Conservation (phyloP, 108 stramenopile species). For the Poteriospumella lacustris region DNA sequence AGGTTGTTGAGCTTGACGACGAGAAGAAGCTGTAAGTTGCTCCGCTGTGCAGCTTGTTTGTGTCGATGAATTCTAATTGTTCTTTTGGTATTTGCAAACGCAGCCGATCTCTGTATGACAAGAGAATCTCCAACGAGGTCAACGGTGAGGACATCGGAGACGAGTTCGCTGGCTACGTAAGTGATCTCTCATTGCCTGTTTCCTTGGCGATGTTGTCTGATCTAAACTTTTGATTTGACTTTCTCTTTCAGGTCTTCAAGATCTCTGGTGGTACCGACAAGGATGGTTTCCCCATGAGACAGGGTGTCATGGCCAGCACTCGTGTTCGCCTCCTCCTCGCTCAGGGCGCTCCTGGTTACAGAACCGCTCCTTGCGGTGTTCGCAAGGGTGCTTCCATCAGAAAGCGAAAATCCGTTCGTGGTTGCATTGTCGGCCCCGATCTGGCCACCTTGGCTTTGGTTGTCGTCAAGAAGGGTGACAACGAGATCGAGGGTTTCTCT, state of each 20-base stretch:
- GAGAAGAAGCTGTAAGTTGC: slow-evolving; percentile 77
- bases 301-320: slow-evolving; percentile 94
- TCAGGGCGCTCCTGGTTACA: slow-evolving; percentile 69
- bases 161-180: slow-evolving; percentile 88
- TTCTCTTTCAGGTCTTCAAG: slow-evolving; percentile 65
- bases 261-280: slow-evolving; percentile 99
- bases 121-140: slow-evolving; percentile 96
- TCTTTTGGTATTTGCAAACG: neutral
- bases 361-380: slow-evolving; percentile 58
- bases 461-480: slow-evolving; percentile 86
- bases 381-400: too few relatives aligned
- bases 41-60: neutral
- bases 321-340: slow-evolving; percentile 89
- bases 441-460: slow-evolving; percentile 97
- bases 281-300: slow-evolving; percentile 99
- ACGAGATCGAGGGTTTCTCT: slow-evolving; percentile 84
- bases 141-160: slow-evolving; percentile 90
- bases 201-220: neutral
- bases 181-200: neutral
- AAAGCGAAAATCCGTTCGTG: slow-evolving; percentile 98
- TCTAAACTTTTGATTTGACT: neutral
- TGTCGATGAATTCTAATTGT: neutral
- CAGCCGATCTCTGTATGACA: slow-evolving; percentile 87
- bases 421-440: slow-evolving; percentile 96
- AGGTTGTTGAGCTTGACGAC: slow-evolving; percentile 97